Evolutionary conservation across 2,329 filamentous ascomycete genomes (phyloP), one percentile per base, ranked within the genome.

Genomic region (Penicillium sp.): DNA sequence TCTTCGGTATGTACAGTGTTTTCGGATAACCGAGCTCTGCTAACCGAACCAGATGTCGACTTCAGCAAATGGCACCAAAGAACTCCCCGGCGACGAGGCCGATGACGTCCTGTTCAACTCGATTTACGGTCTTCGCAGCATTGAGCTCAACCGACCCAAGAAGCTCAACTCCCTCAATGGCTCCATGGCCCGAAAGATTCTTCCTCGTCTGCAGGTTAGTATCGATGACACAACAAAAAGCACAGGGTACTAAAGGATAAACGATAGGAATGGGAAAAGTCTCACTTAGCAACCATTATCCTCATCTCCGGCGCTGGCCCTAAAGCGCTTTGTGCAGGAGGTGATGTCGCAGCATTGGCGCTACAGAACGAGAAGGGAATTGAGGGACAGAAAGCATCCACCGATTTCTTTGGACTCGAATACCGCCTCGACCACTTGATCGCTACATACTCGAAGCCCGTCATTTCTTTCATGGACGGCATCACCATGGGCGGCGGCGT

Each of bases 401-500:
- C 84, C 46, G 86, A 92, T 49, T 99, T 95, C 81, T 99, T 99
- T 73, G 90, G 80, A 12, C 86, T 94, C 54, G 95, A 99, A 86
- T 99, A 97, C 82, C 88, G 90, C 78, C 86, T 99, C 60, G 90
- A 99, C 73, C 94, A 99, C 76, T 81, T 93, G 65, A 96, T 99
- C 71, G 90, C 94, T 22, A 97, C 92, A 35, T 97, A 96, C 78
- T 73, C 80, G 58, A 99, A 97, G 79, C 94, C 94, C 0, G 96
- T 94, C 70, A 85, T 99, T 50, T 89, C 94, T 29, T 89, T 97
- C 70, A 95, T 99, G 88, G 94, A 99, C 70, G 94, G 94, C 56
- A 89, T 96, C 73, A 99, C 95, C 50, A 99, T 99, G 94, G 94
- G 94, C 53, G 94, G 94, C 53, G 94, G 94, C 63, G 94, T 97